Conservation (phyloP, 805 yeast genomes). For the Sporopachydermia quercuum region DNA sequence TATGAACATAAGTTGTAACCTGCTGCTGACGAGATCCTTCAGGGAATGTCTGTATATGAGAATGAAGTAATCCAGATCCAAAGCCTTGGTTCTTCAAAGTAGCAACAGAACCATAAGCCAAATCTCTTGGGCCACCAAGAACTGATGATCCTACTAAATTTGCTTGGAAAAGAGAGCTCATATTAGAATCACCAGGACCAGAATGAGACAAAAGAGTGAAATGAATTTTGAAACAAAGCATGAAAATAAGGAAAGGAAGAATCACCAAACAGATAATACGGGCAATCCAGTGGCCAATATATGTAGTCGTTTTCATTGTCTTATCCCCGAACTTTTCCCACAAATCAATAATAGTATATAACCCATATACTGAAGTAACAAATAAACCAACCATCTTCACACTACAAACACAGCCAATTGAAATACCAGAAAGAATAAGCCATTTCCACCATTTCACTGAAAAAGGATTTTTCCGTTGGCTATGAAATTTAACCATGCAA, state of each 20-base stretch:
- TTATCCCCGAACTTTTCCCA: slow-evolving; percentile 25
- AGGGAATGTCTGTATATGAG: slow-evolving; percentile 77
- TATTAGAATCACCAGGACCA: slow-evolving; percentile 89
- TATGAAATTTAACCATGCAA: slow-evolving; percentile 59
- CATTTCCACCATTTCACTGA: slow-evolving; percentile 31
- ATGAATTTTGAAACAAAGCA: slow-evolving; percentile 67
- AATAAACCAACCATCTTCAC: slow-evolving; percentile 80
- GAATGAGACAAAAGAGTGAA: slow-evolving; percentile 59
- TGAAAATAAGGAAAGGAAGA: slow-evolving; percentile 56
- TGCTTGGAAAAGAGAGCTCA: slow-evolving; percentile 82
- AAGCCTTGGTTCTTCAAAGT: slow-evolving; percentile 59
- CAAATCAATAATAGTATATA: slow-evolving; percentile 42
- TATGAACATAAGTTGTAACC: slow-evolving; percentile 80
- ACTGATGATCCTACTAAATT: slow-evolving; percentile 59
- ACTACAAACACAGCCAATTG: slow-evolving; percentile 72
- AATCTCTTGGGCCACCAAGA: slow-evolving; percentile 48
- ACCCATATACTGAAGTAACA: slow-evolving; percentile 44
- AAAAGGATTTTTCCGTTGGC: slow-evolving; percentile 31
- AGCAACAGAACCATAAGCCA: slow-evolving; percentile 45
- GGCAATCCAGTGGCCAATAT: slow-evolving; percentile 53
- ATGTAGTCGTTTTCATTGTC: slow-evolving; percentile 18
- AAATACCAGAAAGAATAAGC: slow-evolving; percentile 46
- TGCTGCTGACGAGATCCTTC: slow-evolving; percentile 92
- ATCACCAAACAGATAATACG: slow-evolving; percentile 53
- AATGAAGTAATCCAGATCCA: slow-evolving; percentile 67